phyloP scores from a whole-genome alignment of 768 basidiomycete genomes.

The Amanita subjunquillea region DNA sequence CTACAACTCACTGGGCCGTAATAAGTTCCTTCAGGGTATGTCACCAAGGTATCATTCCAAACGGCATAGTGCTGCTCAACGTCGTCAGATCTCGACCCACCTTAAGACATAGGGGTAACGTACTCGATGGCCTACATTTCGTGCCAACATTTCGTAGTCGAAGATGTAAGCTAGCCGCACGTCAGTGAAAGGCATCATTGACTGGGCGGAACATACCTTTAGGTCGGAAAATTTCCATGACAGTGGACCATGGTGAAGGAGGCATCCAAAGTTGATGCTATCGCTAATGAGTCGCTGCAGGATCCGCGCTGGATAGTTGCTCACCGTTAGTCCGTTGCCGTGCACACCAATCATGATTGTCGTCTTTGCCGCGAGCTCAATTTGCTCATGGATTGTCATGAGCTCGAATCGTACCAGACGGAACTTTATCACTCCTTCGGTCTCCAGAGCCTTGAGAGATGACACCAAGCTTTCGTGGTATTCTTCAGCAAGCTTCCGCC shows the following conservation, averaged over 20 bases:
- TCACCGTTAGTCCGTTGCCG: conserved; percentile 57
- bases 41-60: conserved; percentile 52
- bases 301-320: neutral
- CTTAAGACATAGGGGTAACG: neutral
- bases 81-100: neutral
- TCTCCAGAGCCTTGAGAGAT: conserved; percentile 36
- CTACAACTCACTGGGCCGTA: conserved; percentile 14
- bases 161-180: conserved; percentile 18
- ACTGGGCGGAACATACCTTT: conserved; percentile 20
- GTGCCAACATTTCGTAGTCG: conserved; percentile 31
- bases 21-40: conserved; percentile 18
- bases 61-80: conserved; percentile 41
- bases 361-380: conserved; percentile 47
- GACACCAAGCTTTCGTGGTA: conserved; percentile 41
- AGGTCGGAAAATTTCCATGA: conserved; percentile 63
- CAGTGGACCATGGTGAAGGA: conserved; percentile 44
- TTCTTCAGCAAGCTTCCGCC: conserved; percentile 27
- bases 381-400: conserved; percentile 51
- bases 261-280: conserved; percentile 61
- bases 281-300: neutral
- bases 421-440: conserved; percentile 40
- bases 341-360: conserved; percentile 61
- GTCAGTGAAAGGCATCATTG: neutral
- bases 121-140: conserved; percentile 31
- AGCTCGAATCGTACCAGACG: conserved; percentile 29